Conservation (phyloP, 2,329 filamentous ascomycete species). For the Sporothrix variecibatus region DNA sequence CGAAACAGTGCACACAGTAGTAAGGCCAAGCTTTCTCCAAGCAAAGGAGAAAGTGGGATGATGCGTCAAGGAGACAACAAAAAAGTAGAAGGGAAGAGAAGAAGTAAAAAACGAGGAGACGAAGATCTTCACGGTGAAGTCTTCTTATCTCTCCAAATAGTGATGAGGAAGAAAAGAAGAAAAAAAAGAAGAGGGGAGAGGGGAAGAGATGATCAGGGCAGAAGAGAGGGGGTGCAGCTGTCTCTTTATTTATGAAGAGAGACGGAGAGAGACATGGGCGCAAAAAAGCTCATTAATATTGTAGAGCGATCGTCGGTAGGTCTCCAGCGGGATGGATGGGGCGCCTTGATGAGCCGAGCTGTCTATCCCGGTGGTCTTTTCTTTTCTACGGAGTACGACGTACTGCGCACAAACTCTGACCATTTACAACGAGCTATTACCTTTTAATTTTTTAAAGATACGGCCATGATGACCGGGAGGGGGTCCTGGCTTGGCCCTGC, state of each 20-base stretch:
- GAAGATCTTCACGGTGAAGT: neutral
- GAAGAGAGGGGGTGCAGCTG: neutral
- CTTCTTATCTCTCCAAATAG: neutral
- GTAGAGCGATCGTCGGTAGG: slow-evolving; percentile 7
- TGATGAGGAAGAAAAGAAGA: neutral
- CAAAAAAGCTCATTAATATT: neutral
- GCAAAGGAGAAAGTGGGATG: neutral
- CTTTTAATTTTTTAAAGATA: neutral
- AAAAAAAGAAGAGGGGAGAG: neutral
- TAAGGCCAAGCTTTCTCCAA: neutral
- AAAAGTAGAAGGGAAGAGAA: neutral
- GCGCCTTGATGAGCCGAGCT: neutral
- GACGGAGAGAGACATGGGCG: neutral
- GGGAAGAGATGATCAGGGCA: neutral
- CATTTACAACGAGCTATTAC: neutral
- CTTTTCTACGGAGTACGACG: neutral
- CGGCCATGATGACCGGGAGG: neutral
- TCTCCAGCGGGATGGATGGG: slow-evolving; percentile 7
- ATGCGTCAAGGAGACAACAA: neutral
- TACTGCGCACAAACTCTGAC: neutral
- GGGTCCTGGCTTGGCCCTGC: neutral
- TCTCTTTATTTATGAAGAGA: slow-evolving; percentile 8
- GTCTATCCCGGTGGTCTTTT: neutral
- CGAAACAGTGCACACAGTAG: neutral
- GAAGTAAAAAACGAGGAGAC: neutral